These are phyloP conservation scores for Pugionium cornutum DNA, from an alignment of 345 rosid genomes.

Conservation along the genomic window DNA sequence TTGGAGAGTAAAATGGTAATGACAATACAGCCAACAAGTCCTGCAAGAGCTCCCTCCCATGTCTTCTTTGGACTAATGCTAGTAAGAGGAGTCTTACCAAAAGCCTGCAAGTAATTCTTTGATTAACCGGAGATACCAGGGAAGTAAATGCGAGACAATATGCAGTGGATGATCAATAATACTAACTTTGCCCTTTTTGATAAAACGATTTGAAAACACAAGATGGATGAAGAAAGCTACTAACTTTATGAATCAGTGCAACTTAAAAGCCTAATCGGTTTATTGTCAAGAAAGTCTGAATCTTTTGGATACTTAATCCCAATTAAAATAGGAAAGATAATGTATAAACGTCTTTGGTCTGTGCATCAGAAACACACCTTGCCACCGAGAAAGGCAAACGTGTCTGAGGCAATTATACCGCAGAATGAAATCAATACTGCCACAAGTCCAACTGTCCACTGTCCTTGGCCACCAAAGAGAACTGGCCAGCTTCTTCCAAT, in stretches of 20 bases:
- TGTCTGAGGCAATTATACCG: slow-evolving; percentile 87
- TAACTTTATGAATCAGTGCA: slow-evolving; percentile 6
- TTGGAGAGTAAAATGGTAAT: slow-evolving; percentile 60
- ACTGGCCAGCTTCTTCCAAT: slow-evolving; percentile 67
- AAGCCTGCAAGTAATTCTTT: slow-evolving; percentile 52
- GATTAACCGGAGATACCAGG: background rate
- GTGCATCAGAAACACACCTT: slow-evolving; percentile 51
- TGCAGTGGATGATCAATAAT: no score
- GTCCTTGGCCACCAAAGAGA: slow-evolving; percentile 83
- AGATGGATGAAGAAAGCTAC: background rate
- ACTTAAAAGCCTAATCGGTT: background rate
- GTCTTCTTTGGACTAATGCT: slow-evolving; percentile 95
- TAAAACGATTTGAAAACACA: background rate
- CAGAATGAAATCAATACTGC: slow-evolving; percentile 78
- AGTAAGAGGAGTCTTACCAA: slow-evolving; percentile 82
- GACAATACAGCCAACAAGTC: slow-evolving; percentile 82
- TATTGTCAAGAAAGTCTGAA: background rate
- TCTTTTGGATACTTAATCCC: slow-evolving; percentile 12
- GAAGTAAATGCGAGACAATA: no score
- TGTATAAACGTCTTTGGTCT: background rate
- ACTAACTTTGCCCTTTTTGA: no score
- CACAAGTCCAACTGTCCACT: slow-evolving; percentile 96
- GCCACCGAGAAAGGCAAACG: slow-evolving; percentile 89
- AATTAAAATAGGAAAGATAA: background rate
- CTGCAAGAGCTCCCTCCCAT: slow-evolving; percentile 92